Evolutionary conservation across 139 green algal species (phyloP).

Genomic region (Chlamydomonas applanata): DNA sequence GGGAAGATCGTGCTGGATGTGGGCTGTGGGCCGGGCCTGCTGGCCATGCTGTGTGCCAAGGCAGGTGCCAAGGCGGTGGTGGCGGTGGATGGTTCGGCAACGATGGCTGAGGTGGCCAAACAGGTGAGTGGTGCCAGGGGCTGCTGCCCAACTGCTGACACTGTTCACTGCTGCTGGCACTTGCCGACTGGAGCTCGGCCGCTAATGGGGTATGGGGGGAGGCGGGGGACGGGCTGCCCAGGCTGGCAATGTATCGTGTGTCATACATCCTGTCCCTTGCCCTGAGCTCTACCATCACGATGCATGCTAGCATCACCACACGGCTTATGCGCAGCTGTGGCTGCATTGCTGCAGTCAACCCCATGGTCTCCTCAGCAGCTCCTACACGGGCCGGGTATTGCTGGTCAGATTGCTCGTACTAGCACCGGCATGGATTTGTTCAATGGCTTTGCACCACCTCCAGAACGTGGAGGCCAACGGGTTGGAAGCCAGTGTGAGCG

Average conservation of each 20-base stretch:
- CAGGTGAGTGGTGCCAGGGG: neutral
- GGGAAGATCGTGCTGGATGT: constrained; percentile 3
- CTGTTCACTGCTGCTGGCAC: neutral
- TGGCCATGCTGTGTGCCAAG: constrained; percentile 7
- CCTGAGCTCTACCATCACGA: too few species aligned
- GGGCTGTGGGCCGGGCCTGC: neutral
- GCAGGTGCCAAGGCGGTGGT: neutral
- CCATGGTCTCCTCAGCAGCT: too few species aligned
- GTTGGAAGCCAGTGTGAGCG: neutral
- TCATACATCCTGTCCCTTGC: too few species aligned
- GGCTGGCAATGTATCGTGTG: too few species aligned
- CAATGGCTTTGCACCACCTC: neutral
- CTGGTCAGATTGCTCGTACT: too few species aligned
- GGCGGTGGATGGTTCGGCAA: constrained; percentile 1
- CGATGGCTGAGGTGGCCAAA: constrained; percentile 1
- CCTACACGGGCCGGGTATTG: too few species aligned
- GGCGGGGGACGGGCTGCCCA: too few species aligned
- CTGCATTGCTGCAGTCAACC: too few species aligned
- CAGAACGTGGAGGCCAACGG: constrained; percentile 3
- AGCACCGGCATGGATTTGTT: neutral
- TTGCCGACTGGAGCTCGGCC: too few species aligned
- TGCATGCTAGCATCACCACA: neutral
- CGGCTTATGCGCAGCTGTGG: too few species aligned
- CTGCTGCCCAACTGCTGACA: neutral
- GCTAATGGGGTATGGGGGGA: too few species aligned